Conservation (phyloP, 805 yeast species). For the Candida michaelii region DNA sequence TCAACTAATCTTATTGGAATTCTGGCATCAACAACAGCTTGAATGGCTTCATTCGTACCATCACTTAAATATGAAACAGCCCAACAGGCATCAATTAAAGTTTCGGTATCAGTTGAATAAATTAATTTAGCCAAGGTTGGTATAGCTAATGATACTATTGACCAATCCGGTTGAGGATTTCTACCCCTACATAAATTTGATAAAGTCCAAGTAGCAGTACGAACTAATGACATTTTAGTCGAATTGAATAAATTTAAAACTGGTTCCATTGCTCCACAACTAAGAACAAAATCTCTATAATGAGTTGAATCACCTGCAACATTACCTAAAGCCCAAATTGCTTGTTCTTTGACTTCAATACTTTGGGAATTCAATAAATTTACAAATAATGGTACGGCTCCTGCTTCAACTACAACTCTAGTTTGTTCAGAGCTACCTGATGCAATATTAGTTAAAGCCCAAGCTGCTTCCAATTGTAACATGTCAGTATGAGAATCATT, state of each 20-base stretch:
- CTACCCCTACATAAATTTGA: slow-evolving; percentile 96
- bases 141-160: slow-evolving; percentile 76
- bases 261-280: slow-evolving; percentile 86
- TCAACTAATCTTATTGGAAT: slow-evolving; percentile 94
- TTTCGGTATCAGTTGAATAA: slow-evolving; percentile 88
- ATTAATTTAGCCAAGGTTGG: slow-evolving; percentile 91
- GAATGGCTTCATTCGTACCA: slow-evolving; percentile 90
- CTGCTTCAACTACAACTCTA: slow-evolving; percentile 83
- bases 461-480: slow-evolving; percentile 95
- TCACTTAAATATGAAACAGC: slow-evolving; percentile 93
- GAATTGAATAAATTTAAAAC: slow-evolving; percentile 75
- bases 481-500: slow-evolving; percentile 69
- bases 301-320: slow-evolving; percentile 96
- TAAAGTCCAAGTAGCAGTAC: slow-evolving; percentile 98
- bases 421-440: slow-evolving; percentile 92
- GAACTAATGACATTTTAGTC: slow-evolving; percentile 82
- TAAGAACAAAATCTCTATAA: slow-evolving; percentile 85
- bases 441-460: slow-evolving; percentile 99
- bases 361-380: slow-evolving; percentile 76
- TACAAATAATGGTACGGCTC: slow-evolving; percentile 92
- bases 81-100: slow-evolving; percentile 97
- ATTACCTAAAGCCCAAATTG: slow-evolving; percentile 98
- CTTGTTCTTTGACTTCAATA: slow-evolving; percentile 94
- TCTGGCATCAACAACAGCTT: slow-evolving; percentile 94
- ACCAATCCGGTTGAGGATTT: slow-evolving; percentile 96